These are phyloP conservation scores for Chenopodium formosanum DNA, from an alignment of 148 eudicot genomes.

Conservation along the genomic window DNA sequence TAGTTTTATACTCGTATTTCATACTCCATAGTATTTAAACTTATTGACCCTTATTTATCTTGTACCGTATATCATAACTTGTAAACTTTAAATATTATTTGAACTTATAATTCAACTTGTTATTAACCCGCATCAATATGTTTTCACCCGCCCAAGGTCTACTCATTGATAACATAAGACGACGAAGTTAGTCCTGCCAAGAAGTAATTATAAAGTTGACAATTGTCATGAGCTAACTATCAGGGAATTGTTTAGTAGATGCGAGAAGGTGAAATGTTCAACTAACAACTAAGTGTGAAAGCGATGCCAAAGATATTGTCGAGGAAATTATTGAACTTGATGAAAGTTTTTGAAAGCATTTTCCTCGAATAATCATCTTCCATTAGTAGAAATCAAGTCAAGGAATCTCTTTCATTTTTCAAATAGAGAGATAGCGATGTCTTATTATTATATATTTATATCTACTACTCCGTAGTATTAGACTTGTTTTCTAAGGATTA, in stretches of 20 bases:
- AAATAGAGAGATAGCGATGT: background rate
- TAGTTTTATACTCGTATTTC: too few species aligned
- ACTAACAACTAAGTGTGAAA: background rate
- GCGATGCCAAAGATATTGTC: conserved; percentile 8
- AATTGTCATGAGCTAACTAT: background rate
- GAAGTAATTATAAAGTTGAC: background rate
- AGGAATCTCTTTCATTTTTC: background rate
- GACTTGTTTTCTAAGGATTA: too few species aligned
- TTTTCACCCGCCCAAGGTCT: too few species aligned
- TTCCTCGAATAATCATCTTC: background rate
- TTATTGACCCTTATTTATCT: too few species aligned
- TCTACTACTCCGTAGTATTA: too few species aligned
- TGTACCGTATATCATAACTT: too few species aligned
- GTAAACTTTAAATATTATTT: too few species aligned
- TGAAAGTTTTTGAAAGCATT: background rate
- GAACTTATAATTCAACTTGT: too few species aligned
- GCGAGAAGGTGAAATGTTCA: background rate
- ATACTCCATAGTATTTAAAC: too few species aligned
- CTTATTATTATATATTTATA: background rate
- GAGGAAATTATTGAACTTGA: background rate
- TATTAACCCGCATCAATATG: too few species aligned
- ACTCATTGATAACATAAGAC: background rate
- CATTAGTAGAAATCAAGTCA: background rate
- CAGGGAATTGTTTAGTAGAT: background rate
- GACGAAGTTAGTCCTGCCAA: background rate